phyloP scores from a whole-genome alignment of 371 early-diverging fungal genomes.

The Mucor racemosus region DNA sequence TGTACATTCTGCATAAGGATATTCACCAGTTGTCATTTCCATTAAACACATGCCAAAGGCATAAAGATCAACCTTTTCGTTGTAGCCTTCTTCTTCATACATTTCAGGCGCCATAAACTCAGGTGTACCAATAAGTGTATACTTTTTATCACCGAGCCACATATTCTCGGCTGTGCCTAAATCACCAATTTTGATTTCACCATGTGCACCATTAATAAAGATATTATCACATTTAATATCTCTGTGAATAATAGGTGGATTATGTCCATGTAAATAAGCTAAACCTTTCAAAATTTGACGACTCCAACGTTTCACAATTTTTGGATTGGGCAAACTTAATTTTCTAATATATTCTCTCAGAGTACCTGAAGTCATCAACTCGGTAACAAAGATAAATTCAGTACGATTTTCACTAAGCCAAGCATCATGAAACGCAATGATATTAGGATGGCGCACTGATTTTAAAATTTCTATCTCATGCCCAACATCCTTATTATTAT shows the following conservation, averaged over 20 bases:
- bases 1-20: constrained; percentile 87
- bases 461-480: constrained; percentile 85
- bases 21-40: constrained; percentile 89
- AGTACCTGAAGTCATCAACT: constrained; percentile 93
- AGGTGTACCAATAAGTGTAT: constrained; percentile 76
- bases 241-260: constrained; percentile 91
- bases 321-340: constrained; percentile 67
- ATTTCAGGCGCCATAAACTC: constrained; percentile 52
- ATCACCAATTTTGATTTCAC: constrained; percentile 92
- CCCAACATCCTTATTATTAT: constrained; percentile 71
- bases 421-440: constrained; percentile 84
- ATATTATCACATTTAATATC: constrained; percentile 89
- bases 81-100: constrained; percentile 81
- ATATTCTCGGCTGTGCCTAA: constrained; percentile 82
- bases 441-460: constrained; percentile 82
- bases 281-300: constrained; percentile 85
- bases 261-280: constrained; percentile 79
- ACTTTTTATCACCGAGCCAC: constrained; percentile 70
- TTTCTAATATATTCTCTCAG: constrained; percentile 71
- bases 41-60: constrained; percentile 93
- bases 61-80: constrained; percentile 89
- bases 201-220: constrained; percentile 88
- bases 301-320: constrained; percentile 80
- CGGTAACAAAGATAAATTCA: constrained; percentile 90
- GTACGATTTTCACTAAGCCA: constrained; percentile 69